phyloP scores from a whole-genome alignment of 495 filamentous ascomycete genomes.

The Penicillium diatomitis region DNA sequence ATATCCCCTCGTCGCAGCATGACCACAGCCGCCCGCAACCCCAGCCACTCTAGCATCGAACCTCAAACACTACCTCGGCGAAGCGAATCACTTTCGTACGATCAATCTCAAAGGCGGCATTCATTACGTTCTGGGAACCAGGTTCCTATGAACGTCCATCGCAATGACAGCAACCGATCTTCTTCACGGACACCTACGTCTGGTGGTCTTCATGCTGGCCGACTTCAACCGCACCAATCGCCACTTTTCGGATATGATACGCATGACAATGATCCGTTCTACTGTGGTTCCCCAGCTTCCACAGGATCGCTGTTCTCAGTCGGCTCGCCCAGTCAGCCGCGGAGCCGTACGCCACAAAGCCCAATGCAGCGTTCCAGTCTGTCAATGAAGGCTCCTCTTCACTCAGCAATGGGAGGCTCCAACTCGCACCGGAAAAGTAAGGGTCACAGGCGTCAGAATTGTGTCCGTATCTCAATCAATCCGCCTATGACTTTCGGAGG shows the following conservation, averaged over 20 bases:
- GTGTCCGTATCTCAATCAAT: slow-evolving; percentile 41
- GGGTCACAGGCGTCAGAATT: slow-evolving; percentile 39
- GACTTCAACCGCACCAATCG: slow-evolving; percentile 16
- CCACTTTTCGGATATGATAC: slow-evolving; percentile 17
- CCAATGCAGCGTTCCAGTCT: slow-evolving; percentile 16
- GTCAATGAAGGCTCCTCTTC: slow-evolving; percentile 15
- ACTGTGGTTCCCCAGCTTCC: slow-evolving; percentile 12
- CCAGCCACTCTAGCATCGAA: slow-evolving; percentile 17
- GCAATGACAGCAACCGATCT: background rate
- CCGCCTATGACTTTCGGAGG: slow-evolving; percentile 32
- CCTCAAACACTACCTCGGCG: slow-evolving; percentile 22
- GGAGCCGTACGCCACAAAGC: slow-evolving; percentile 12
- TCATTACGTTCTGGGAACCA: slow-evolving; percentile 12
- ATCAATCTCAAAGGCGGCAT: slow-evolving; percentile 13
- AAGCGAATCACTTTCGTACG: slow-evolving; percentile 29
- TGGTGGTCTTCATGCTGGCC: slow-evolving; percentile 20
- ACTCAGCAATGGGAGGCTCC: slow-evolving; percentile 33
- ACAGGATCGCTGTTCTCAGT: slow-evolving; percentile 11
- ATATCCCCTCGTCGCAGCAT: slow-evolving; percentile 31
- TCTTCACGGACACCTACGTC: slow-evolving; percentile 11
- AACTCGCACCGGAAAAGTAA: slow-evolving; percentile 32
- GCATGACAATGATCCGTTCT: slow-evolving; percentile 25
- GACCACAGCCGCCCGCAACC: slow-evolving; percentile 25
- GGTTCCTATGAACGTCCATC: slow-evolving; percentile 1
- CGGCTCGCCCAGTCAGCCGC: slow-evolving; percentile 10